phyloP scores from a whole-genome alignment of 1,284 basidiomycete genomes.

The Sanghuangporus baumii region DNA sequence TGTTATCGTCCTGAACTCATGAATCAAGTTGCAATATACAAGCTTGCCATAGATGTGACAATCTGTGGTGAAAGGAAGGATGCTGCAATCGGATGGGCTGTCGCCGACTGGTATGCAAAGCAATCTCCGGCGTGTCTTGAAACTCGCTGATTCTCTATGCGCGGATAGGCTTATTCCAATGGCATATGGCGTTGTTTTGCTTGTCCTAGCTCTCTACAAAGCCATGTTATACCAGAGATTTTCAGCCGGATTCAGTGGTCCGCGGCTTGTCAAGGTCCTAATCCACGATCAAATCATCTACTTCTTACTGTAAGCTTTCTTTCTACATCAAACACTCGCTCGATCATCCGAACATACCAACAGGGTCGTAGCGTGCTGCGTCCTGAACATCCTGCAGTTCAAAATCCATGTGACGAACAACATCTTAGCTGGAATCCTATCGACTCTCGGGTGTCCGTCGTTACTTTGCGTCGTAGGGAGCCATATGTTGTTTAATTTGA shows the following conservation, averaged over 20 bases:
- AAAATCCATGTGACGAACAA: not conserved
- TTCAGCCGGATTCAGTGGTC: not conserved
- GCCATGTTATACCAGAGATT: not conserved
- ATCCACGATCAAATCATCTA: conserved; percentile 8
- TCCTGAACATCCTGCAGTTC: not conserved
- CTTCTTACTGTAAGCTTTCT: conserved; percentile 3
- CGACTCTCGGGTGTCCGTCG: not conserved
- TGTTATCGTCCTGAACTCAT: too few species aligned
- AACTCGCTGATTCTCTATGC: not conserved
- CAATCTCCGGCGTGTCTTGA: not conserved
- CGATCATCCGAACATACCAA: not conserved
- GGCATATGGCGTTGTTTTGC: not conserved
- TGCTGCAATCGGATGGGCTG: not conserved
- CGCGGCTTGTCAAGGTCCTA: not conserved
- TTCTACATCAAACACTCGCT: too few species aligned
- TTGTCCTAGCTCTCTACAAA: conserved; percentile 4
- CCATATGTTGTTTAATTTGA: not conserved
- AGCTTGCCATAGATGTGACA: not conserved
- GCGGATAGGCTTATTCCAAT: conserved; percentile 1
- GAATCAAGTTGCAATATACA: not conserved
- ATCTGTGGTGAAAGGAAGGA: not conserved
- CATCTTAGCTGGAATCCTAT: not conserved
- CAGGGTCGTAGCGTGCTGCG: not conserved
- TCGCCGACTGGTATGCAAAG: not conserved
- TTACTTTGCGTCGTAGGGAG: not conserved